Conservation (phyloP, 805 yeast species). For the Yarrowia sp. region DNA sequence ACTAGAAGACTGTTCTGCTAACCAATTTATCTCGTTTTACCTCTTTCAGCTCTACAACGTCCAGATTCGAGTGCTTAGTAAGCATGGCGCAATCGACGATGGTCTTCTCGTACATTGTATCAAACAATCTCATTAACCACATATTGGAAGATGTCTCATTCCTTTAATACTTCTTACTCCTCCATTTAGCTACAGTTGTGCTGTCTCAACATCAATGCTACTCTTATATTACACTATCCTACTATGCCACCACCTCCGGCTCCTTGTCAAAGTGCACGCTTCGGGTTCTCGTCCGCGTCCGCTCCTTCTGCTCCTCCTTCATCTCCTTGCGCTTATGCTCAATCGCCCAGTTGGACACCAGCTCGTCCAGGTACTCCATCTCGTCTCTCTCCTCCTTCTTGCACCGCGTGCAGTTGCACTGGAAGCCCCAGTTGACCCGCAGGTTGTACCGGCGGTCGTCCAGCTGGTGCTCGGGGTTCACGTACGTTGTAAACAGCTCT, state of each 20-base stretch:
- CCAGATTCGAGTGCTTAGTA: no score
- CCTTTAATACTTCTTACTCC: no score
- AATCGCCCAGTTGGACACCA: slow-evolving; percentile 18
- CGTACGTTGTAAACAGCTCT: slow-evolving; percentile 68
- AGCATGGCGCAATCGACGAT: no score
- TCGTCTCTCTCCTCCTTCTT: slow-evolving; percentile 51
- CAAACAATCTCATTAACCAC: no score
- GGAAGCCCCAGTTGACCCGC: slow-evolving; percentile 76
- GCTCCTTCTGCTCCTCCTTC: slow-evolving; percentile 10
- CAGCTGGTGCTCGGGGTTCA: slow-evolving; percentile 61
- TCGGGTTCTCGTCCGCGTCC: slow-evolving; percentile 4
- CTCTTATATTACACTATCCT: neutral
- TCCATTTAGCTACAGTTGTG: no score
- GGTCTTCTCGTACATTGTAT: no score
- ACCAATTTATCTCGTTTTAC: no score
- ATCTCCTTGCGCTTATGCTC: slow-evolving; percentile 9
- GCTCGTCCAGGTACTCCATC: slow-evolving; percentile 29
- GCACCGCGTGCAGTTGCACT: slow-evolving; percentile 67
- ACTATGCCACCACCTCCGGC: slow-evolving; percentile 8
- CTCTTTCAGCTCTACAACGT: no score
- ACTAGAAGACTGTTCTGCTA: no score
- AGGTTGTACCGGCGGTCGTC: slow-evolving; percentile 63
- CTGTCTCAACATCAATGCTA: no score
- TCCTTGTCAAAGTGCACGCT: slow-evolving; percentile 16
- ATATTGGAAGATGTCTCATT: no score